Evolutionary conservation across 352 stramenopile genomes (phyloP).

Genomic region (Pythium diclinum): DNA sequence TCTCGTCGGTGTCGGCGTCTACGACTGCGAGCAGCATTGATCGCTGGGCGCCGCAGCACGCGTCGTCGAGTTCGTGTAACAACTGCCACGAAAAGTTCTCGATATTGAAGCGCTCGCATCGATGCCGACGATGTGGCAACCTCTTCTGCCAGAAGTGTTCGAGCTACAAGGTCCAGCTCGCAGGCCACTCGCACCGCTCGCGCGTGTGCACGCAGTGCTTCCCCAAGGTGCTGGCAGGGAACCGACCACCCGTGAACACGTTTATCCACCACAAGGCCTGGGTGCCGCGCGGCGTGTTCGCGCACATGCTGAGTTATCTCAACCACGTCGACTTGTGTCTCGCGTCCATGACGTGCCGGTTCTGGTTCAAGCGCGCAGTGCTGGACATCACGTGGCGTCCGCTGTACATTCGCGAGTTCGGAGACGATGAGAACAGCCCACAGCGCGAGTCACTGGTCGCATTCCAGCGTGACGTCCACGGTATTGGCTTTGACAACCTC

Average conservation of each 20-base stretch:
- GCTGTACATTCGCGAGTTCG: constrained; percentile 82
- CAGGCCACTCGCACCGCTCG: constrained; percentile 81
- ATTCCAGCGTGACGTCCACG: constrained; percentile 85
- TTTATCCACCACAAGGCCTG: constrained; percentile 87
- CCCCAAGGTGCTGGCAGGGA: constrained; percentile 75
- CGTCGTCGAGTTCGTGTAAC: constrained; percentile 65
- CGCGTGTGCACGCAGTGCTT: constrained; percentile 84
- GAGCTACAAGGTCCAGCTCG: constrained; percentile 68
- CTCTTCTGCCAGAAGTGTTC: constrained; percentile 85
- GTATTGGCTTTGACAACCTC: constrained; percentile 81
- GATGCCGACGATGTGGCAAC: constrained; percentile 76
- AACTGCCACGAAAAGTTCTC: constrained; percentile 82
- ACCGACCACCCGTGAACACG: constrained; percentile 71
- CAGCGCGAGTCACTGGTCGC: constrained; percentile 79
- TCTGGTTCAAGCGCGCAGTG: constrained; percentile 84
- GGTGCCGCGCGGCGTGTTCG: constrained; percentile 82
- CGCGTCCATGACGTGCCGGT: constrained; percentile 82
- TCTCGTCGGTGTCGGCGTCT: constrained; percentile 32
- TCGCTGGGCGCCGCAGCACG: constrained; percentile 68
- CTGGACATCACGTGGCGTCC: constrained; percentile 84
- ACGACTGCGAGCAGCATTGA: constrained; percentile 35
- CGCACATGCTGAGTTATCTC: constrained; percentile 84
- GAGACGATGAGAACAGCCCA: constrained; percentile 73
- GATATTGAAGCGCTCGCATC: constrained; percentile 74
- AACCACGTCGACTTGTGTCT: constrained; percentile 85